Conservation (phyloP, 2,329 filamentous ascomycete species). For the Fusarium armeniacum region DNA sequence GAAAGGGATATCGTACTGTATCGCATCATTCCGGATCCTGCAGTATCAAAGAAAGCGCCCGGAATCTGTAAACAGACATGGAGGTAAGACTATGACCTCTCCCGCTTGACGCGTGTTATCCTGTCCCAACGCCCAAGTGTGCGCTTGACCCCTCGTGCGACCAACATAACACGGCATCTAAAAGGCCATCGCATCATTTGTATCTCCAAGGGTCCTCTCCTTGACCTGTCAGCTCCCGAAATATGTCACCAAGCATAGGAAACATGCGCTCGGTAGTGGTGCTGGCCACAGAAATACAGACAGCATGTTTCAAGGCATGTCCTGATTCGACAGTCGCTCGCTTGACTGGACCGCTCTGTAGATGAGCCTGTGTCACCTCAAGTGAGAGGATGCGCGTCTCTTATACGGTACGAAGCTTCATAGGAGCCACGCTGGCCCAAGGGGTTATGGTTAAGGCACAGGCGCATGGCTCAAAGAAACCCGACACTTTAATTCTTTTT, state of each 20-base stretch:
- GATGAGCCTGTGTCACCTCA: slow-evolving; percentile 38
- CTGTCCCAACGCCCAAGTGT: slow-evolving; percentile 19
- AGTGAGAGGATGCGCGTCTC: slow-evolving; percentile 35
- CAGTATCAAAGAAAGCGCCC: slow-evolving; percentile 6
- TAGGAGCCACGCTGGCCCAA: slow-evolving; percentile 16
- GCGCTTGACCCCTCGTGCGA: slow-evolving; percentile 36
- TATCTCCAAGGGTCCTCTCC: slow-evolving; percentile 13
- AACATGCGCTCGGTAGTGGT: slow-evolving; percentile 18
- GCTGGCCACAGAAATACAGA: slow-evolving; percentile 24
- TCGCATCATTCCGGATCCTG: slow-evolving; percentile 2
- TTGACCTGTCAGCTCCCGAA: slow-evolving; percentile 15
- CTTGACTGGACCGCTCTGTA: slow-evolving; percentile 28
- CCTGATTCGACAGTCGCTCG: slow-evolving; percentile 37
- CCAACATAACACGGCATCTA: slow-evolving; percentile 19
- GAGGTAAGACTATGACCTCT: slow-evolving; percentile 39
- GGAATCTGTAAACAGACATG: slow-evolving; percentile 24
- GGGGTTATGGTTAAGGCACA: slow-evolving; percentile 2
- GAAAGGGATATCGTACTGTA: neutral
- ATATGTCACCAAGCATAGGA: slow-evolving; percentile 6
- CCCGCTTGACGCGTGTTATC: slow-evolving; percentile 9
- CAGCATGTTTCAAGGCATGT: slow-evolving; percentile 11
- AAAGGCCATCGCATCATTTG: slow-evolving; percentile 20
- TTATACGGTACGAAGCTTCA: slow-evolving; percentile 23
- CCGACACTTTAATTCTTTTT: slow-evolving; percentile 14
- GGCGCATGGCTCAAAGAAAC: neutral